Evolutionary conservation across 495 filamentous ascomycete species (phyloP), one percentile per base, ranked within the genome.

Genomic region (Penicillium canescens): DNA sequence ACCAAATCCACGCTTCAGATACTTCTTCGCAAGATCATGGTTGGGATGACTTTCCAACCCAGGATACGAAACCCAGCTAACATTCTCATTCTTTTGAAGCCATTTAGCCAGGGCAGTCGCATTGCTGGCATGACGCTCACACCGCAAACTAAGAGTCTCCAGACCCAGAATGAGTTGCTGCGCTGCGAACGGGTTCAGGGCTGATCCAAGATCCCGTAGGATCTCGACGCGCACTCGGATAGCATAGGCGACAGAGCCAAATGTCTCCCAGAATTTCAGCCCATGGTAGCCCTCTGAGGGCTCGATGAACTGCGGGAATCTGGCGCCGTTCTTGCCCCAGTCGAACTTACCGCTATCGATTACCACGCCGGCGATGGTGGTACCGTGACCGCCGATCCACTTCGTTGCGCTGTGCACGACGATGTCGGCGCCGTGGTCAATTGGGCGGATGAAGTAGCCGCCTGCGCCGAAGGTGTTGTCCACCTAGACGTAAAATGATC

Each of bases 391-490:
- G 36, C 94, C 94, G 46, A 98, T 98, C 94, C 94, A 98, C 72
- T 98, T 98, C 16, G 94, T 98, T 10, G 94, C 93, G 31, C 87
- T 92, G 77, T 97, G 92, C 9, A 98, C 91, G 41, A 98, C 83
- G 51, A 98, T 96, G 62, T 98, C 94, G 46, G 88, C 90, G 39
- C 95, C 95, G 68, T 96, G 88, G 6, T 95, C 87, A 62, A 98
- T 94, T 18, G 95, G 95, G 2, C 88, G 86, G 51, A 85, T 77
- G 62, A 91, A 92, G 80, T 89, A 98, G 28, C 94, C 95, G 49
- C 95, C 95, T 13, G 95, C 95, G 18, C 94, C 94, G 61, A 98
- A 98, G 10, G 94, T 98, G 74, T 98, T 98, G 73, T 98, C 94
- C 24, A 94, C 85, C 87, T 89, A 46, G n/a, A 20, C 6, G 24